Conservation (phyloP, 164 flowering plant genomes). For the Vitis vinifera region DNA sequence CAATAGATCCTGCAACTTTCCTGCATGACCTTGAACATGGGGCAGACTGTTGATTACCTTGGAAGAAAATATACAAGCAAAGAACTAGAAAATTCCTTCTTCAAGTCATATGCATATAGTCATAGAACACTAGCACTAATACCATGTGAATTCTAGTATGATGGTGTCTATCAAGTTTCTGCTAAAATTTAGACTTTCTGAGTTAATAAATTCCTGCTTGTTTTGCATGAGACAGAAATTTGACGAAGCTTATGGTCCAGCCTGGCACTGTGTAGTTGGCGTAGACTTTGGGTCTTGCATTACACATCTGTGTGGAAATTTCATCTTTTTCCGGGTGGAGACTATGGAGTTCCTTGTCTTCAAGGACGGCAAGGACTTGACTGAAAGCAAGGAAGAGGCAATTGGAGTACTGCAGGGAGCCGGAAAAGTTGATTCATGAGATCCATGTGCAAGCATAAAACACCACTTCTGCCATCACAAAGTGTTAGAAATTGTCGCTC, state of each 20-base stretch:
- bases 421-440: slow-evolving; percentile 2
- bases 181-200: not conserved
- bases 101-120: no score
- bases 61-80: no score
- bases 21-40: not conserved
- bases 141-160: no score
- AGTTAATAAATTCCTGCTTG: not conserved
- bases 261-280: slow-evolving; percentile 52
- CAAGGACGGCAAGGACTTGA: slow-evolving; percentile 40
- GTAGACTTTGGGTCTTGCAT: slow-evolving; percentile 42
- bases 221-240: slow-evolving; percentile 25
- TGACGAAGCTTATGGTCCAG: slow-evolving; percentile 36
- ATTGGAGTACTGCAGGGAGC: slow-evolving; percentile 27
- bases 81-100: no score
- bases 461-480: not conserved
- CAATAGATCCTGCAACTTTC: not conserved
- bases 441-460: not conserved
- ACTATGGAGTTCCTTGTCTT: slow-evolving; percentile 48
- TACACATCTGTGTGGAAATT: slow-evolving; percentile 39
- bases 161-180: no score
- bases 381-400: slow-evolving; percentile 35
- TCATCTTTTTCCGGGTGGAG: slow-evolving; percentile 45
- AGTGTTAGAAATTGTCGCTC: not conserved
- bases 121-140: no score
- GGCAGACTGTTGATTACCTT: no score